Percentiles rank a stretch among this genome's conserved stretches.
phyloP scores from a whole-genome alignment of 2,329 filamentous ascomycete species.

The Rugonectria rugulosa region DNA sequence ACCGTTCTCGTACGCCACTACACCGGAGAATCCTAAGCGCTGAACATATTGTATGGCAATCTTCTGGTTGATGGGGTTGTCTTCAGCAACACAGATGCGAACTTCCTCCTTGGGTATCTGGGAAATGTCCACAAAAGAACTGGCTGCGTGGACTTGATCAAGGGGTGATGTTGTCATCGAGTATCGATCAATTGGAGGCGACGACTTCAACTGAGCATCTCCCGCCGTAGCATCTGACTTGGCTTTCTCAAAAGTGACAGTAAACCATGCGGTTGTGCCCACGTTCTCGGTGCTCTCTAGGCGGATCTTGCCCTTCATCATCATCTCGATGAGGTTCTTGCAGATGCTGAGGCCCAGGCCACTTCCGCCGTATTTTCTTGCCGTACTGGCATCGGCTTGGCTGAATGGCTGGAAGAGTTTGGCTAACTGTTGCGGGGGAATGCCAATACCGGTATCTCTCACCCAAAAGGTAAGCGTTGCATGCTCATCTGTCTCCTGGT shows the following conservation, averaged over 20 bases:
- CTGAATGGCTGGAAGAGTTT: conserved; percentile 93
- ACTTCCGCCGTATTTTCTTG: conserved; percentile 89
- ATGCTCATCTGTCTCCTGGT: conserved; percentile 72
- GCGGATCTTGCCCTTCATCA: conserved; percentile 86
- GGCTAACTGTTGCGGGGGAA: conserved; percentile 79
- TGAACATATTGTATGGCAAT: conserved; percentile 92
- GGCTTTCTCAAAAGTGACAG: conserved; percentile 85
- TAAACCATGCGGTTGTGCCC: conserved; percentile 80
- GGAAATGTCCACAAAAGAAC: conserved; percentile 71
- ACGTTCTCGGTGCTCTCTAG: conserved; percentile 78
- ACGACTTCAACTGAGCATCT: conserved; percentile 54
- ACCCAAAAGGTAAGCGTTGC: conserved; percentile 86
- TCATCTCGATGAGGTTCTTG: conserved; percentile 91
- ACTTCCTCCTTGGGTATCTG: conserved; percentile 78
- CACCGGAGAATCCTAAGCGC: conserved; percentile 80
- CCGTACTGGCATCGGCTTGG: conserved; percentile 90
- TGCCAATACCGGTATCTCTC: conserved; percentile 89
- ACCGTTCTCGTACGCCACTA: conserved; percentile 90
- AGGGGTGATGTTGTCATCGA: conserved; percentile 38
- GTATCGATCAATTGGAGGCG: conserved; percentile 47
- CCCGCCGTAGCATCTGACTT: conserved; percentile 66
- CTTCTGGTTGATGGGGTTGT: conserved; percentile 93
- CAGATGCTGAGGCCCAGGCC: conserved; percentile 92
- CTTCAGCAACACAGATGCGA: conserved; percentile 91
- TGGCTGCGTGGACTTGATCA: conserved; percentile 50